phyloP scores from a whole-genome alignment of 345 rosid genomes.

The Toxicodendron radicans region DNA sequence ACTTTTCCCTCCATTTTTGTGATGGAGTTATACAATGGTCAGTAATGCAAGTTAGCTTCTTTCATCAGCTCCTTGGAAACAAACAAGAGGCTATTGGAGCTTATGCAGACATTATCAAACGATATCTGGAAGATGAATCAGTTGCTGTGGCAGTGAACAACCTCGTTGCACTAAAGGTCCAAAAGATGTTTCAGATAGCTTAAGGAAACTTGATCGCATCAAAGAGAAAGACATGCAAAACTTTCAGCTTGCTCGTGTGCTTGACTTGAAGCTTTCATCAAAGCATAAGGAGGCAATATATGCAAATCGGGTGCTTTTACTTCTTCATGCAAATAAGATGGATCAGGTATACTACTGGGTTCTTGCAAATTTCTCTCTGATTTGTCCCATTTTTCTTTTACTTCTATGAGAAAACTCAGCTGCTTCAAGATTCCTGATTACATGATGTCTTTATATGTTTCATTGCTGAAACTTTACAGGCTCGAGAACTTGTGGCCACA shows the following conservation, averaged over 20 bases:
- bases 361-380: slow-evolving; percentile 13
- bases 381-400: not conserved
- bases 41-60: slow-evolving; percentile 28
- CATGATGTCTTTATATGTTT: slow-evolving; percentile 4
- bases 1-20: not conserved
- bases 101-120: slow-evolving; percentile 59
- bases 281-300: slow-evolving; percentile 79
- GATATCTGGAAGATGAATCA: slow-evolving; percentile 75
- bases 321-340: slow-evolving; percentile 90
- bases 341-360: slow-evolving; percentile 62
- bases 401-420: not conserved
- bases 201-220: slow-evolving; percentile 81
- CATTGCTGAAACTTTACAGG: slow-evolving; percentile 45
- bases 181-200: slow-evolving; percentile 75
- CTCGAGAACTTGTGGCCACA: slow-evolving; percentile 74
- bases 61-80: slow-evolving; percentile 69
- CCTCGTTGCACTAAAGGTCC: slow-evolving; percentile 74
- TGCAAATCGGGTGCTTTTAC: slow-evolving; percentile 78
- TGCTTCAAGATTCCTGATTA: not conserved
- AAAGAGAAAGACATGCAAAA: slow-evolving; percentile 61
- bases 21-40: slow-evolving; percentile 3
- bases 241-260: slow-evolving; percentile 64
- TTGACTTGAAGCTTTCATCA: slow-evolving; percentile 74
- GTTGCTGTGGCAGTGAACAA: slow-evolving; percentile 90
- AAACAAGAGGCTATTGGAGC: slow-evolving; percentile 60